Percentiles rank a stretch among this genome's conserved stretches.
Conservation (phyloP, 2,329 filamentous ascomycete species). For the Diplodia intermedia region DNA sequence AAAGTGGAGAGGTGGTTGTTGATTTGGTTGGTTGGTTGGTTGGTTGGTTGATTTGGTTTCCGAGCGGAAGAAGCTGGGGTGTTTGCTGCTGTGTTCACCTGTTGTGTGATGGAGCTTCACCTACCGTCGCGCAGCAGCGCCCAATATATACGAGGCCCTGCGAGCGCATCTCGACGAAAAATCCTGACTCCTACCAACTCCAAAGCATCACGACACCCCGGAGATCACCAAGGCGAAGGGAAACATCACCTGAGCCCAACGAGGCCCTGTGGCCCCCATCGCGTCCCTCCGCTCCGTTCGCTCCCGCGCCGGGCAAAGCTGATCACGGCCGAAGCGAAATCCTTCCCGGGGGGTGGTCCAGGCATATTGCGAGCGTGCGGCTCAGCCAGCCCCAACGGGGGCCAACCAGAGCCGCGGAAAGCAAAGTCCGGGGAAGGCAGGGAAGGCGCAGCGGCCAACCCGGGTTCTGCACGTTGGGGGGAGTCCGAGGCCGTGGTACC, state of each 20-base stretch:
- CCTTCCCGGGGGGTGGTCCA: neutral
- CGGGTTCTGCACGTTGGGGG: neutral
- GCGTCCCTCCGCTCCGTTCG: constrained; percentile 21
- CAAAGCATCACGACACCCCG: constrained; percentile 15
- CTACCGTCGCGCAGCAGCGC: constrained; percentile 25
- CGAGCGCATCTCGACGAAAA: neutral
- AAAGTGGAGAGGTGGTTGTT: constrained; percentile 10
- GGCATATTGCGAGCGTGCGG: neutral
- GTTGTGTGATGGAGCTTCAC: constrained; percentile 22
- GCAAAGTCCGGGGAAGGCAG: constrained; percentile 25
- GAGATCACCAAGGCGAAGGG: constrained; percentile 1
- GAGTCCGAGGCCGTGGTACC: neutral
- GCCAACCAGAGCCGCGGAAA: neutral
- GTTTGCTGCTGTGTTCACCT: constrained; percentile 10
- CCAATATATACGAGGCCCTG: constrained; percentile 27
- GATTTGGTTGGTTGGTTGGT: neutral
- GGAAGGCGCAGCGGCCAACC: constrained; percentile 1
- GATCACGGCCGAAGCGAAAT: neutral
- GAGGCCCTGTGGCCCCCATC: neutral
- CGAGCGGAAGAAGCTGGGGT: neutral
- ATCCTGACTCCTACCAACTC: constrained; percentile 10
- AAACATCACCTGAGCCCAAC: constrained; percentile 23
- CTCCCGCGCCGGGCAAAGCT: constrained; percentile 9
- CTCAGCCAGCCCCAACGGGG: constrained; percentile 3
- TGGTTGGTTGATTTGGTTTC: neutral